Conservation (phyloP, 2,329 filamentous ascomycete species). For the Pestalotiopsis sp. region DNA sequence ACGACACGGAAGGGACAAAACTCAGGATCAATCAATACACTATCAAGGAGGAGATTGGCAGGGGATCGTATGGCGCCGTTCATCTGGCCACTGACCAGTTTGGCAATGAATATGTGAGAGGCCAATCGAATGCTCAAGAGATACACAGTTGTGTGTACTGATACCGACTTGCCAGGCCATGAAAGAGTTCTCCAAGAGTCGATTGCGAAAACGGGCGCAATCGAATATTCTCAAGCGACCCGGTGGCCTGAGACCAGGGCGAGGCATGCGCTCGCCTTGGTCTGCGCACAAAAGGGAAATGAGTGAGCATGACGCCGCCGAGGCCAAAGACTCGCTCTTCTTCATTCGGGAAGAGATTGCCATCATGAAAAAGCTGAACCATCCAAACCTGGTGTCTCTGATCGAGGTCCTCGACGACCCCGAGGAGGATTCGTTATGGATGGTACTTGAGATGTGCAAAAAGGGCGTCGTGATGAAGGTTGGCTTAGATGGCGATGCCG, state of each 20-base stretch:
- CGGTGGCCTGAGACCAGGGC: constrained; percentile 45
- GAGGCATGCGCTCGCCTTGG: constrained; percentile 23
- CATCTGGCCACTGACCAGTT: constrained; percentile 89
- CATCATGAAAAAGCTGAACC: constrained; percentile 98
- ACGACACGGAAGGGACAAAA: constrained; percentile 81
- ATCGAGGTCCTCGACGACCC: constrained; percentile 96
- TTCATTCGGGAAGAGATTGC: constrained; percentile 96
- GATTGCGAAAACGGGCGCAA: constrained; percentile 85
- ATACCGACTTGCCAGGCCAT: constrained; percentile 67
- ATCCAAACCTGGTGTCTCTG: constrained; percentile 89
- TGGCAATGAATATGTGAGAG: constrained; percentile 83
- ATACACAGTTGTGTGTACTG: neutral
- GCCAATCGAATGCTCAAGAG: constrained; percentile 13
- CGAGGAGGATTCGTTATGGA: constrained; percentile 93
- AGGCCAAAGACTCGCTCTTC: constrained; percentile 73
- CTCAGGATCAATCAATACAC: constrained; percentile 94
- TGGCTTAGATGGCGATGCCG: constrained; percentile 78
- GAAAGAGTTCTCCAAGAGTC: constrained; percentile 96
- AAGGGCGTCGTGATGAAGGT: constrained; percentile 98
- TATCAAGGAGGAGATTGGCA: constrained; percentile 93
- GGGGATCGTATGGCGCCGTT: constrained; percentile 92
- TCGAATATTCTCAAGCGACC: constrained; percentile 74
- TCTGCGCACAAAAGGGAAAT: constrained; percentile 32
- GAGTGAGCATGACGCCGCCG: constrained; percentile 51
- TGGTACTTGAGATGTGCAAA: constrained; percentile 99